Evolutionary conservation across 1,284 basidiomycete genomes (phyloP).

Genomic region (Ganoderma resinaceum): DNA sequence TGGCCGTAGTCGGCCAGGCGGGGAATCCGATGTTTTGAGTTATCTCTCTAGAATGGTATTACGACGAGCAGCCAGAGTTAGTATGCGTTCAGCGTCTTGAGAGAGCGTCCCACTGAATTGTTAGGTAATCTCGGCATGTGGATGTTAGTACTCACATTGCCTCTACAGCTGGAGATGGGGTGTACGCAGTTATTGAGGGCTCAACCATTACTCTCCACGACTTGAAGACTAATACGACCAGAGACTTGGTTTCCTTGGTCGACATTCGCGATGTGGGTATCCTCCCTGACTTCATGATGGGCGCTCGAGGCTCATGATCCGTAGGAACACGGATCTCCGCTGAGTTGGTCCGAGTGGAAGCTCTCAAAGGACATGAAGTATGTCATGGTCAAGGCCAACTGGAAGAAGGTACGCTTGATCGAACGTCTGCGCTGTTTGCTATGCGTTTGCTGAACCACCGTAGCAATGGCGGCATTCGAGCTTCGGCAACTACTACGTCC

Average conservation of each 20-base stretch:
- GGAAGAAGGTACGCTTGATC: conserved; percentile 62
- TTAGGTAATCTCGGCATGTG: not conserved
- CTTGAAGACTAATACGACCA: conserved; percentile 76
- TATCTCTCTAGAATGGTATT: no score
- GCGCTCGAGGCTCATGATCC: not conserved
- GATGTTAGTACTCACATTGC: not conserved
- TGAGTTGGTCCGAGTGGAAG: conserved; percentile 73
- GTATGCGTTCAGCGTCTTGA: not conserved
- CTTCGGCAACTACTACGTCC: conserved; percentile 90
- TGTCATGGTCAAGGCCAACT: conserved; percentile 80
- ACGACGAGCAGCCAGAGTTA: no score
- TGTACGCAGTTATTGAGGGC: conserved; percentile 73
- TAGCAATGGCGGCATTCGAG: conserved; percentile 94
- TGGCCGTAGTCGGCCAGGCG: no score
- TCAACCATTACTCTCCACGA: conserved; percentile 80
- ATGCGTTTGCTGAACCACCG: conserved; percentile 4
- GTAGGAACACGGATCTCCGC: conserved; percentile 62
- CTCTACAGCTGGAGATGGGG: conserved; percentile 83
- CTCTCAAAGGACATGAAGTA: conserved; percentile 90
- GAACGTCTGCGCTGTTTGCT: conserved; percentile 1
- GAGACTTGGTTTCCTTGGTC: conserved; percentile 59
- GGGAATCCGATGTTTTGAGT: no score
- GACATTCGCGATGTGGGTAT: conserved; percentile 70
- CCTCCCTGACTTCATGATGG: not conserved
- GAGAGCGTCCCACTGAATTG: not conserved